A percentile compares a stretch with the other conserved stretches of the same genome.
These are phyloP conservation scores for Mortierella claussenii DNA, from an alignment of 192 early-diverging fungal species.

Conservation along the genomic window DNA sequence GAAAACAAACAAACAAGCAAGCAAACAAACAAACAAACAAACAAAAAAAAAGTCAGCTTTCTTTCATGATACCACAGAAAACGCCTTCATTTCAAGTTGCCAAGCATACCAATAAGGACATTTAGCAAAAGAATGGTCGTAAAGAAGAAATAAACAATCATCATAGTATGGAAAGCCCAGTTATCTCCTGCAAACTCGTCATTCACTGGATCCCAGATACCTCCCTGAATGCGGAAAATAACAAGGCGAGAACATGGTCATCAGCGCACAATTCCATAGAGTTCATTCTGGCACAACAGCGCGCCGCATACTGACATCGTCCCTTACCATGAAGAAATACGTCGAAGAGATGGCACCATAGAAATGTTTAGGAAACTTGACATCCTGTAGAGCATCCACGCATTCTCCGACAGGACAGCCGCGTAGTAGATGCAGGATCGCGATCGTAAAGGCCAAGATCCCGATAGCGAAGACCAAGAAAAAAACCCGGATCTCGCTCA, in stretches of 20 bases:
- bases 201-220: constrained; percentile 24
- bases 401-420: constrained; percentile 10
- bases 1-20: background rate
- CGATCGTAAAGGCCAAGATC: constrained; percentile 15
- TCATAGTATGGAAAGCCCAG: constrained; percentile 19
- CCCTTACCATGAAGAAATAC: constrained; percentile 25
- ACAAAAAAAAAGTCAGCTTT: background rate
- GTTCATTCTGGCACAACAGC: background rate
- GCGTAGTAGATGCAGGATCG: constrained; percentile 10
- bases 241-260: background rate
- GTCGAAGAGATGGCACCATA: constrained; percentile 5
- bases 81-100: background rate
- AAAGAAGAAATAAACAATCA: constrained; percentile 37
- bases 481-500: constrained; percentile 6
- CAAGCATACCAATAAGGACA: constrained; percentile 30
- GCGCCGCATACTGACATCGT: background rate
- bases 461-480: constrained; percentile 19
- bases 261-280: background rate
- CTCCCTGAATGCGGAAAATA: constrained; percentile 14
- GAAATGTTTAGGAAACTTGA: background rate
- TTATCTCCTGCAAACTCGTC: background rate
- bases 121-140: constrained; percentile 31
- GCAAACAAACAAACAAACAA: background rate
- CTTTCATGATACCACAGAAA: background rate
- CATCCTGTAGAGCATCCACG: background rate